These are phyloP conservation scores for Arthroderma sp. DNA, from an alignment of 2,329 filamentous ascomycete species.

Conservation along the genomic window DNA sequence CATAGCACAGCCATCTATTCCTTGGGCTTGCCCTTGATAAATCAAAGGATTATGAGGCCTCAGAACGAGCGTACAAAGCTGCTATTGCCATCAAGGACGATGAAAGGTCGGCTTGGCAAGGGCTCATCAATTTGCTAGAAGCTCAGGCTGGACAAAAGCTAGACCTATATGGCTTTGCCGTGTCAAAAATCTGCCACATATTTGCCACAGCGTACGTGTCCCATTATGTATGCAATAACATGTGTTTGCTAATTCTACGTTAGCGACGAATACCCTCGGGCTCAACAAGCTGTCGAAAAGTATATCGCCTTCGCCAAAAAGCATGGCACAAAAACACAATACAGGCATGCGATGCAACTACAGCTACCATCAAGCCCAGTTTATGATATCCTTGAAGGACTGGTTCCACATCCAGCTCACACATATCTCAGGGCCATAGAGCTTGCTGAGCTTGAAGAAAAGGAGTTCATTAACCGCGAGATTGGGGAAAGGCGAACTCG, in stretches of 20 bases:
- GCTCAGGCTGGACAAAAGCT: conserved; percentile 58
- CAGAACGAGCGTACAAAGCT: conserved; percentile 61
- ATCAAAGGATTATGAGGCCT: conserved; percentile 53
- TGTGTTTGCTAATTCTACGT: conserved; percentile 1
- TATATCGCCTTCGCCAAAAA: conserved; percentile 61
- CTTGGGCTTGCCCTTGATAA: conserved; percentile 76
- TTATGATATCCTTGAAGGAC: conserved; percentile 71
- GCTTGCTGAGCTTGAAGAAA: conserved; percentile 74
- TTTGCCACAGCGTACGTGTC: conserved; percentile 49
- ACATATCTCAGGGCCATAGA: conserved; percentile 75
- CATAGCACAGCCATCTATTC: conserved; percentile 54
- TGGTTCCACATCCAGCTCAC: conserved; percentile 62
- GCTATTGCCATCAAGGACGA: conserved; percentile 59
- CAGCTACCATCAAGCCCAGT: conserved; percentile 69
- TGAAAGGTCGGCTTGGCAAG: conserved; percentile 83
- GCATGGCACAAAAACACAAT: conserved; percentile 58
- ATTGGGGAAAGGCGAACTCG: conserved; percentile 81
- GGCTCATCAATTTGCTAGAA: conserved; percentile 74
- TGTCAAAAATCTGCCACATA: conserved; percentile 59
- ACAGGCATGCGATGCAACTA: conserved; percentile 61
- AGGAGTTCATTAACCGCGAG: conserved; percentile 73
- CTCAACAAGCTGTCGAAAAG: conserved; percentile 59
- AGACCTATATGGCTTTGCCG: conserved; percentile 59
- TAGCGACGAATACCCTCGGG: conserved; percentile 45
- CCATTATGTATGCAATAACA: not conserved